Evolutionary conservation across 345 rosid genomes (phyloP).

Genomic region (Carallia brachiata): DNA sequence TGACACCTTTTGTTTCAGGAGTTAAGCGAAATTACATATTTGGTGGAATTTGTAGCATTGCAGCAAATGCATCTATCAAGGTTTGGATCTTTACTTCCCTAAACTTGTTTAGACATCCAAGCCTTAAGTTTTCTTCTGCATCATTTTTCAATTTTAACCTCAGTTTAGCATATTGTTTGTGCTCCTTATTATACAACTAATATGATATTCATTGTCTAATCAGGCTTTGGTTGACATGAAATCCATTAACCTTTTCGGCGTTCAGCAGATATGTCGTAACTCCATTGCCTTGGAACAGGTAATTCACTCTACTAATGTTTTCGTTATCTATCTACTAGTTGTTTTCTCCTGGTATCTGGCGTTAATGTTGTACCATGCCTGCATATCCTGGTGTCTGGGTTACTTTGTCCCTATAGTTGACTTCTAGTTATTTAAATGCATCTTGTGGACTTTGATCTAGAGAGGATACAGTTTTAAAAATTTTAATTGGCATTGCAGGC

Average conservation of each 20-base stretch:
- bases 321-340: neutral
- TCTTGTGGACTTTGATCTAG: neutral
- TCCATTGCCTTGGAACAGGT: conserved; percentile 98
- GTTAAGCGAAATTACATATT: conserved; percentile 80
- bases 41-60: conserved; percentile 91
- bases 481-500: conserved; percentile 49
- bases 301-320: neutral
- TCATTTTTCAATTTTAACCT: conserved; percentile 6
- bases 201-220: conserved; percentile 19
- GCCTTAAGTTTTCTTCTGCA: neutral
- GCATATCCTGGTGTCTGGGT: neutral
- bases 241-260: conserved; percentile 92
- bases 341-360: neutral
- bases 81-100: conserved; percentile 34
- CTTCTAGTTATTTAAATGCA: neutral
- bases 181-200: conserved; percentile 6
- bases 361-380: neutral
- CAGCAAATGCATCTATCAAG: conserved; percentile 88
- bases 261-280: conserved; percentile 96
- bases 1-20: conserved; percentile 77
- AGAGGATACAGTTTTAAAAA: neutral
- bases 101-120: conserved; percentile 5
- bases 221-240: conserved; percentile 88
- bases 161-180: neutral
- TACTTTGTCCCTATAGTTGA: neutral